Conservation (phyloP, 2,329 filamentous ascomycete genomes). For the Microthyrium microscopicum region DNA sequence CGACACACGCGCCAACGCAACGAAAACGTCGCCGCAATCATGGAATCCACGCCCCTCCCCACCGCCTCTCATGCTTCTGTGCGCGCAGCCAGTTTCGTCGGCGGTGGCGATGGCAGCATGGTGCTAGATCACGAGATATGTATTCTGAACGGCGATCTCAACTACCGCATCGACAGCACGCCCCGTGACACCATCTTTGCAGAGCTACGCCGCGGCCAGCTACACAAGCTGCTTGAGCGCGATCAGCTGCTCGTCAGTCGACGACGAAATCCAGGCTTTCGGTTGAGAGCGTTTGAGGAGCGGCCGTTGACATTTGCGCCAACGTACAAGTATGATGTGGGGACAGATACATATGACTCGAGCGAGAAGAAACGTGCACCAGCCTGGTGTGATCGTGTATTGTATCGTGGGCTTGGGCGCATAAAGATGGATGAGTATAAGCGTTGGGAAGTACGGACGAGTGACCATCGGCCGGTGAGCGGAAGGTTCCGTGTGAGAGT, state of each 20-base stretch:
- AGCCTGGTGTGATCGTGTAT: slow-evolving; percentile 87
- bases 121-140: slow-evolving; percentile 97
- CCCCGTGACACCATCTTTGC: slow-evolving; percentile 82
- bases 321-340: slow-evolving; percentile 97
- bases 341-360: slow-evolving; percentile 82
- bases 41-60: slow-evolving; percentile 67
- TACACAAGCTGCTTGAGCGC: slow-evolving; percentile 73
- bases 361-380: slow-evolving; percentile 89
- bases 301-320: slow-evolving; percentile 80
- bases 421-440: slow-evolving; percentile 79
- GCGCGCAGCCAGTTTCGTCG: slow-evolving; percentile 62
- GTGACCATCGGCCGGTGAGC: slow-evolving; percentile 85
- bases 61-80: slow-evolving; percentile 40
- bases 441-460: slow-evolving; percentile 76
- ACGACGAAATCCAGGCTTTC: slow-evolving; percentile 77
- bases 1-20: slow-evolving; percentile 80
- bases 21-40: slow-evolving; percentile 77
- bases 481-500: slow-evolving; percentile 68
- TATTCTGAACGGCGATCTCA: slow-evolving; percentile 86
- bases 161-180: slow-evolving; percentile 97
- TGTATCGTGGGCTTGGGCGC: slow-evolving; percentile 68
- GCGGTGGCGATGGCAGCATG: slow-evolving; percentile 89
- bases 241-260: slow-evolving; percentile 84
- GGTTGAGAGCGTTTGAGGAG: slow-evolving; percentile 80
- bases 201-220: slow-evolving; percentile 64